Evolutionary conservation across 495 filamentous ascomycete species (phyloP).

Genomic region (Lepidopterella palustris): DNA sequence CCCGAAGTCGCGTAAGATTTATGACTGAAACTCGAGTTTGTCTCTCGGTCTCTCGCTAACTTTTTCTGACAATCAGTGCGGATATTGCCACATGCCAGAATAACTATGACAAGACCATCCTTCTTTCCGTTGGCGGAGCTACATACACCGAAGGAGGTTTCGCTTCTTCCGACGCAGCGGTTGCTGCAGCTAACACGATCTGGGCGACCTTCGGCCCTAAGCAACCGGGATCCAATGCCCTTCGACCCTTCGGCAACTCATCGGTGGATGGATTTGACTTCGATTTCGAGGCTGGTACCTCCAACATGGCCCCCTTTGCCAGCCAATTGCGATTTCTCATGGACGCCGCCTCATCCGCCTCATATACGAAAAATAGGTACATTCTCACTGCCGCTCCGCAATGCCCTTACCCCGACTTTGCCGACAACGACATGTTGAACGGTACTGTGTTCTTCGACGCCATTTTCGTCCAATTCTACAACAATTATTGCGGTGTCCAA

Average conservation of each 20-base stretch:
- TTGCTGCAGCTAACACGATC: constrained; percentile 18
- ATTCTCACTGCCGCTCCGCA: constrained; percentile 28
- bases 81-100: constrained; percentile 34
- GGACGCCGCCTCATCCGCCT: constrained; percentile 4
- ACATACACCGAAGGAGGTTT: constrained; percentile 31
- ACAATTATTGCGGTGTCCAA: constrained; percentile 58
- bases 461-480: constrained; percentile 29
- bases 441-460: constrained; percentile 16
- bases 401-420: constrained; percentile 20
- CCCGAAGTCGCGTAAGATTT: constrained; percentile 53
- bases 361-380: constrained; percentile 16
- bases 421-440: constrained; percentile 27
- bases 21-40: background rate
- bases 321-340: constrained; percentile 26
- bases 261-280: constrained; percentile 31
- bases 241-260: constrained; percentile 26
- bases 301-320: constrained; percentile 23
- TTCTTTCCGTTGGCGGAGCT: constrained; percentile 29
- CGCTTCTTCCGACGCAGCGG: constrained; percentile 15
- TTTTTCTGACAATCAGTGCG: constrained; percentile 7
- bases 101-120: constrained; percentile 26
- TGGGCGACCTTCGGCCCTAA: constrained; percentile 29
- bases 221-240: constrained; percentile 14
- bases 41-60: background rate
- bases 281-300: constrained; percentile 28